Conservation (phyloP, 1,284 basidiomycete species). For the Hypsizygus ulmarius region DNA sequence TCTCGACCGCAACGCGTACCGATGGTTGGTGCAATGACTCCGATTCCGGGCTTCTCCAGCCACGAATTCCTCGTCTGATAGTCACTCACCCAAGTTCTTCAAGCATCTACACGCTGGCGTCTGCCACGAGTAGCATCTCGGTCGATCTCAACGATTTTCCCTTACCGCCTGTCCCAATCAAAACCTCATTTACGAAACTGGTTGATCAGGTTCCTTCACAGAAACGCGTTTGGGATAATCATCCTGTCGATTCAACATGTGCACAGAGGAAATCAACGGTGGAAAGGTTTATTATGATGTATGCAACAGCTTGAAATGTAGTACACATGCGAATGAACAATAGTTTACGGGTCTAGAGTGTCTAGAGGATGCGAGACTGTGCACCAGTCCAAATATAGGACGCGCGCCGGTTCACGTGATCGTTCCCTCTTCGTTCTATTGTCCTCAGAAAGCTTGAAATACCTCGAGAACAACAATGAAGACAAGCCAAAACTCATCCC, state of each 20-base stretch:
- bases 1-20: constrained; percentile 13
- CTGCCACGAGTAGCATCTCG: constrained; percentile 34
- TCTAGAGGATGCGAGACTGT: no score
- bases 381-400: no score
- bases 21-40: constrained; percentile 15
- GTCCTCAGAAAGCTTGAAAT: not conserved
- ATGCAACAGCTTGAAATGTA: constrained; percentile 4
- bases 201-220: constrained; percentile 17
- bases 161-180: constrained; percentile 32
- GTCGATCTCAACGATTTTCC: constrained; percentile 45
- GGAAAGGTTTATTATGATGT: constrained; percentile 27
- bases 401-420: not conserved
- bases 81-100: constrained; percentile 36
- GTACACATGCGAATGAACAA: not conserved
- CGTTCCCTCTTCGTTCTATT: not conserved
- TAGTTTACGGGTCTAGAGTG: not conserved
- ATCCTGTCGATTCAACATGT: constrained; percentile 14
- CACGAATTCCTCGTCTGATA: constrained; percentile 28
- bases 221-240: constrained; percentile 18
- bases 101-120: constrained; percentile 32
- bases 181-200: constrained; percentile 16
- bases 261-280: constrained; percentile 23
- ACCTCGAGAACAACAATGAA: not conserved
- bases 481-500: not conserved
- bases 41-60: constrained; percentile 17